Evolutionary conservation across 1,284 basidiomycete genomes (phyloP).

Genomic region (Heterobasidion occidentale): DNA sequence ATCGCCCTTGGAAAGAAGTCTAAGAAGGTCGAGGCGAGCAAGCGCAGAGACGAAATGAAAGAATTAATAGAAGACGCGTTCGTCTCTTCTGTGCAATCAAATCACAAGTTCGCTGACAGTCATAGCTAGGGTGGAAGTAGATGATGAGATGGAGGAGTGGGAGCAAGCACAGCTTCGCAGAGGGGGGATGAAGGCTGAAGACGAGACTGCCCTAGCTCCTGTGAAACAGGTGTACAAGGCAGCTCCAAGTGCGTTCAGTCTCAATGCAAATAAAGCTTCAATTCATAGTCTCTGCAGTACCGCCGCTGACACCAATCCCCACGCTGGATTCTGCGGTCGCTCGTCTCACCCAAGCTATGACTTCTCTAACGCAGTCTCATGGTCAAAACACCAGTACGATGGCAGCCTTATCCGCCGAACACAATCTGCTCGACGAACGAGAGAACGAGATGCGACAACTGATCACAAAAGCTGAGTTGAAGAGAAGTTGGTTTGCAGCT

Average conservation of each 20-base stretch:
- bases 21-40: conserved; percentile 65
- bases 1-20: conserved; percentile 85
- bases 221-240: conserved; percentile 62
- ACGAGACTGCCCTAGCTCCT: conserved; percentile 20
- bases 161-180: conserved; percentile 81
- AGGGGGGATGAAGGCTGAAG: conserved; percentile 45
- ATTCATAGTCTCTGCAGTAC: conserved; percentile 36
- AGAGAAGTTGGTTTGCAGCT: conserved; percentile 81
- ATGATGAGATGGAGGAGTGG: conserved; percentile 89
- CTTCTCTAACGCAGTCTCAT: conserved; percentile 66
- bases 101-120: conserved; percentile 11
- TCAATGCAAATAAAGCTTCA: conserved; percentile 4
- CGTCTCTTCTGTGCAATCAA: conserved; percentile 21
- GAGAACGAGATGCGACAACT: conserved; percentile 77
- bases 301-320: conserved; percentile 49
- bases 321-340: conserved; percentile 46
- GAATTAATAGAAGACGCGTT: conserved; percentile 86
- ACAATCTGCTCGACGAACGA: conserved; percentile 62
- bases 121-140: conserved; percentile 62
- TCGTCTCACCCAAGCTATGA: conserved; percentile 56
- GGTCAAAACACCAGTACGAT: conserved; percentile 56
- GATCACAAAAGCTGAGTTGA: conserved; percentile 73
- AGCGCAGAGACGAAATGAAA: conserved; percentile 68
- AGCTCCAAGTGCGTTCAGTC: conserved; percentile 53
- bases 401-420: conserved; percentile 57